Percentiles rank a stretch among this genome's conserved stretches.
These are phyloP conservation scores for Mycena alexandri DNA, from an alignment of 768 basidiomycete genomes.

Conservation along the genomic window DNA sequence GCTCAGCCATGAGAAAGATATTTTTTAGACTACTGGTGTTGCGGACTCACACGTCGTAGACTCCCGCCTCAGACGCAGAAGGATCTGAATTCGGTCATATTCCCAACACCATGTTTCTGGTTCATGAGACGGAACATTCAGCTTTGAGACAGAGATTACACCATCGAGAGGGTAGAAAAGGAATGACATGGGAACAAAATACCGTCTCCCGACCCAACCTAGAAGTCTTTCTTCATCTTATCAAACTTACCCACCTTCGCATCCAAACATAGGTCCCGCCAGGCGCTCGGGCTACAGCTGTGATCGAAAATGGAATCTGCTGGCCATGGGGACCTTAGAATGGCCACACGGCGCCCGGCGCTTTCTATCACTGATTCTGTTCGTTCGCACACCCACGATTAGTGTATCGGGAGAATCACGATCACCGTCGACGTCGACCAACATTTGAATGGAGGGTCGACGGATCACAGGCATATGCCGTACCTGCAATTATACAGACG, in stretches of 20 bases:
- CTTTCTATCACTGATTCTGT: conserved; percentile 25
- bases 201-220: conserved; percentile 1
- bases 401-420: conserved; percentile 25
- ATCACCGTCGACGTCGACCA: conserved; percentile 14
- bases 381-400: conserved; percentile 25
- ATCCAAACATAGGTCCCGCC: conserved; percentile 20
- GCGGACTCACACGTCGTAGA: not conserved
- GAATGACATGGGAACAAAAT: conserved; percentile 7
- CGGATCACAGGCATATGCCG: conserved; percentile 30
- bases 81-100: not conserved
- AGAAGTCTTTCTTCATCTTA: conserved; percentile 10
- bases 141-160: not conserved
- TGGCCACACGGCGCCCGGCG: not conserved
- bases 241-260: conserved; percentile 12
- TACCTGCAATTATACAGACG: conserved; percentile 13
- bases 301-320: conserved; percentile 12
- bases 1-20: not conserved
- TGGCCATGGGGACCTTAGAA: conserved; percentile 16
- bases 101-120: conserved; percentile 3
- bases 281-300: not conserved
- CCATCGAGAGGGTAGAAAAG: too few relatives aligned
- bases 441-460: not conserved
- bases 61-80: conserved; percentile 1
- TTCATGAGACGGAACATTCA: conserved; percentile 19
- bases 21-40: not conserved